Base-by-base conservation (phyloP, 805 yeast genomes). In the Suhomyces canberraensis region DNA sequence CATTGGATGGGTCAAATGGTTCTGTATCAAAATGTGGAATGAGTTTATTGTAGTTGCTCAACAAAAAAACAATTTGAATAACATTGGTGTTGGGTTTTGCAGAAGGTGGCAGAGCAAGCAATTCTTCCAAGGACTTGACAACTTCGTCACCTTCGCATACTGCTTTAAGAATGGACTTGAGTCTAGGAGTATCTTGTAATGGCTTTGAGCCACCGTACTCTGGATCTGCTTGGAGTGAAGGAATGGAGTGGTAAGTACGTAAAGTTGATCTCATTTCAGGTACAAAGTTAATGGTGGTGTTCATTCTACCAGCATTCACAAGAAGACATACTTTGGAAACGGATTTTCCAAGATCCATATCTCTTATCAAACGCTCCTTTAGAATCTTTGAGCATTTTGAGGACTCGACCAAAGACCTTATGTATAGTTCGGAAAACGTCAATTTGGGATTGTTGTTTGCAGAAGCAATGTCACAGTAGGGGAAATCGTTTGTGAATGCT, bases 201-300 rank as follows among this genome's bases (percentile, higher is more conserved):
- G 88, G 93, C 55, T 84, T 87, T 11, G 65, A 51, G 31, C 69
- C 48, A 21, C 60, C 71, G 52, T 61, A 52, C 36, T 70, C 75
- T 13, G 82, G 72, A 40, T 76, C 78, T 3, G 83, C 79, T 56
- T 91, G 97, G 29, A 91, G 67, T 8, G 89, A 79, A 1, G 98
- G 98, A 22, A 91, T 87, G 9, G 95, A 84, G 61, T 91, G 97
- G 56, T 85, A 91, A 0, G 97, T 90, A 52, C 98, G 73, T 44
- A 91, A 71, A 47, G 89, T 91, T 0, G 96, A 87, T 49, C 88
- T 82, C 98, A 91, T 91, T 53, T 89, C 97, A 16, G 95, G 87
- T 39, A 88, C 95, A 55, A 91, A 84, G 61, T 91, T 91, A 35
- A 91, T 81, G 2, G 98, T 91, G 2, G 98, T 91, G 65, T 91